Conservation (phyloP, 73 alveolate species). For the Paramecium sexaurelia region DNA sequence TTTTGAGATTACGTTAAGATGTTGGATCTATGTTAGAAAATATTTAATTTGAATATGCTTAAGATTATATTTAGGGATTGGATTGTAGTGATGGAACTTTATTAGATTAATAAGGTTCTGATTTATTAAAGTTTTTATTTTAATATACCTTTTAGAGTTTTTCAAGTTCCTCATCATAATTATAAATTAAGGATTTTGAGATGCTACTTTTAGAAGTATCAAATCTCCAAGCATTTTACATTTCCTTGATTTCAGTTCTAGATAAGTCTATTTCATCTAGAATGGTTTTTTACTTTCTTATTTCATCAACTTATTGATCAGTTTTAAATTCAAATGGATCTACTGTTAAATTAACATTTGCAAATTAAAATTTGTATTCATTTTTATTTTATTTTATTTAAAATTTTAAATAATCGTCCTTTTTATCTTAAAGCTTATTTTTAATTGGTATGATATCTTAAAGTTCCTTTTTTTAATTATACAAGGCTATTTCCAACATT, state of each 20-base stretch:
- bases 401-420: not conserved
- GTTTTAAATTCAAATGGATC: conserved; percentile 36
- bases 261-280: conserved; percentile 13
- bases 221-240: conserved; percentile 40
- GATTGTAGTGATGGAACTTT: not conserved
- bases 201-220: not conserved
- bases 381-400: not conserved
- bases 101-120: not conserved
- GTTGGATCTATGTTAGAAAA: not conserved
- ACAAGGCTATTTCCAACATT: not conserved
- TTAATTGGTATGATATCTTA: not conserved
- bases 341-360: not conserved
- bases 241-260: not conserved
- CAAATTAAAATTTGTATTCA: not conserved
- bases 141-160: not conserved
- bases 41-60: not conserved
- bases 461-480: not conserved
- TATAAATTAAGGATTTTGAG: not conserved
- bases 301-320: not conserved
- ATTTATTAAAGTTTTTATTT: not conserved
- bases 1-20: not conserved
- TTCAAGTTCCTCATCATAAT: conserved; percentile 14
- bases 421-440: not conserved
- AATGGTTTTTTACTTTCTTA: not conserved
- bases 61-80: not conserved